Evolutionary conservation across 371 early-diverging fungal genomes (phyloP), one percentile per base, ranked within the genome.

Genomic region (Capillidium heterosporum): DNA sequence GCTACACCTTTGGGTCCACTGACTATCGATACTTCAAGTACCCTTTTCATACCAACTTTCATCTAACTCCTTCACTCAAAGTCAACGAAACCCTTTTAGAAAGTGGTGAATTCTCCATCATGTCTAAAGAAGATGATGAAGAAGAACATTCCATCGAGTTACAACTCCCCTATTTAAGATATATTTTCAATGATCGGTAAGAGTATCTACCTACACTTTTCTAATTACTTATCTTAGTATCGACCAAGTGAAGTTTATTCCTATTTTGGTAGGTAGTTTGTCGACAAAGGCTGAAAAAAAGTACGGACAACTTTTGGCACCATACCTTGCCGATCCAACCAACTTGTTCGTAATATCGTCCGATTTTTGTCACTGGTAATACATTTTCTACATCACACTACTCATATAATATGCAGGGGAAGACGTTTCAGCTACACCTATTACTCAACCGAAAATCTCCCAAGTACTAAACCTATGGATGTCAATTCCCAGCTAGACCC

Each of bases 131-230:
- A 13, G 74, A 71, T 1, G 96, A 96, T 59, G 88, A 93, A 64
- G 81, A 85, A 32, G 96, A 96, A 59, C 95, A 96, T 63, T 89
- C 90, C 61, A 77, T 96, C 59, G 96, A 93, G 65, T 87, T 96
- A 92, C 94, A 94, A 60, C 64, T 92, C 42, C 96, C 96, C 1
- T 92, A 77, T 67, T 69, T 84, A 0, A 77, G 78, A 67, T 83
- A 85, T 60, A 70, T 80, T 23, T 82, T 93, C 70, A 73, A 76
- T 61, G 57, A 17, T n/a, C 19, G 70, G 85, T 80, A 69, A 65
- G 59, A 39, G 5, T 35, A 31, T 35, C 2, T 2, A 32, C 35
- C 17, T 47, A 2, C 0, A 24, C 19, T 21, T 50, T 4, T 40
- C 23, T 51, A 13, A 7, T 49, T 32, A 50, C 32, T 17, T 1